Percentiles rank a stretch among this genome's conserved stretches.
Evolutionary conservation across 495 filamentous ascomycete species (phyloP).

Genomic region (Aspergillus taichungensis): DNA sequence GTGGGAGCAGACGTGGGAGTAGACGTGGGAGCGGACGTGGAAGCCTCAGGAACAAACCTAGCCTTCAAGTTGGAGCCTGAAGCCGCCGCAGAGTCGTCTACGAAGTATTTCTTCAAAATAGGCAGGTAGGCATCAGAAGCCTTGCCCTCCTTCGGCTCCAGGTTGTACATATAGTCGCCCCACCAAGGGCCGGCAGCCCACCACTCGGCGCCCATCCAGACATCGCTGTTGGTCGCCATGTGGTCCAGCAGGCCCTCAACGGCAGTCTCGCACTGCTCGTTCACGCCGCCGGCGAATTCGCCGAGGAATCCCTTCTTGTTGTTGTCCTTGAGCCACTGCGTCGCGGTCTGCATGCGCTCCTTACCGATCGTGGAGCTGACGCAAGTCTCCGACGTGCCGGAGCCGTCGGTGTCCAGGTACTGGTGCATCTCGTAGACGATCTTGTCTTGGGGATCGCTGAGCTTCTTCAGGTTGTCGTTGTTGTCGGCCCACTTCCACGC

Average conservation of each 20-base stretch:
- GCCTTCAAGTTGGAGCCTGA: no score
- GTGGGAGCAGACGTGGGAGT: no score
- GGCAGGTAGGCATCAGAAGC: slow-evolving; percentile 38
- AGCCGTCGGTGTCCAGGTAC: slow-evolving; percentile 49
- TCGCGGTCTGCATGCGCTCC: slow-evolving; percentile 56
- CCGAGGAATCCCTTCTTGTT: slow-evolving; percentile 59
- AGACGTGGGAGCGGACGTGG: no score
- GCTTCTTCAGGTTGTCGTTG: slow-evolving; percentile 44
- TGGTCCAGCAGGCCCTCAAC: slow-evolving; percentile 54
- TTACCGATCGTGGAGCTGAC: slow-evolving; percentile 53
- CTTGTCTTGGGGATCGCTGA: slow-evolving; percentile 54
- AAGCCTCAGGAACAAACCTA: no score
- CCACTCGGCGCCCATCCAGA: slow-evolving; percentile 64
- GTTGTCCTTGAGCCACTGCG: slow-evolving; percentile 60
- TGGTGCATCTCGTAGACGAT: slow-evolving; percentile 47
- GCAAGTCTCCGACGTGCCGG: slow-evolving; percentile 53
- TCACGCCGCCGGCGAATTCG: slow-evolving; percentile 64
- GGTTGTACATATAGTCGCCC: slow-evolving; percentile 49
- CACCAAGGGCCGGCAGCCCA: slow-evolving; percentile 60
- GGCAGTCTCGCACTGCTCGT: slow-evolving; percentile 53
- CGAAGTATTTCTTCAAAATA: slow-evolving; percentile 29
- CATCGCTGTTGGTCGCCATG: slow-evolving; percentile 52
- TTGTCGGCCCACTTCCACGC: slow-evolving; percentile 47
- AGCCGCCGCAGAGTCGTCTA: slow-evolving; percentile 3
- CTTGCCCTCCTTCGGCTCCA: slow-evolving; percentile 48